These are phyloP conservation scores for Rhododendron kiyosumense DNA, from an alignment of 148 eudicot genomes.

Conservation along the genomic window DNA sequence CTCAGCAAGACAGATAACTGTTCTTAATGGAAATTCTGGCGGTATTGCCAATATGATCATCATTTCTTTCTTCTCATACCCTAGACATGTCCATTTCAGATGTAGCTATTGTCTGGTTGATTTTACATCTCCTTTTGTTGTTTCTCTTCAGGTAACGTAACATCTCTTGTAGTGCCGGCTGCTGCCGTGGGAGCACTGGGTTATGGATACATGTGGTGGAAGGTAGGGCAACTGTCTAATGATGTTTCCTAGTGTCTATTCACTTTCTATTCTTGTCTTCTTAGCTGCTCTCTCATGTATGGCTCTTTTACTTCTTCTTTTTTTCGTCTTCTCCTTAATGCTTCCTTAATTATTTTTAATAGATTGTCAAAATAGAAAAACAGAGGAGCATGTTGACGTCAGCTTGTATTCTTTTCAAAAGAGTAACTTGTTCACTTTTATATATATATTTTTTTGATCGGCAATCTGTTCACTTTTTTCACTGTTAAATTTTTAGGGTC, in stretches of 20 bases:
- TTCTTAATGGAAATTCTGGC: constrained; percentile 69
- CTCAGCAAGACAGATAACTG: constrained; percentile 62
- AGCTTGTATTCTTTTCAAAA: neutral
- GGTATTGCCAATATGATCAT: constrained; percentile 23
- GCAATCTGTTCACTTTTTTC: neutral
- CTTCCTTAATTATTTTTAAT: too few species aligned
- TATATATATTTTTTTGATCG: too few species aligned
- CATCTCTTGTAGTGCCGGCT: constrained; percentile 67
- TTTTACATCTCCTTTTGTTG: neutral
- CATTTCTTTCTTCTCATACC: neutral
- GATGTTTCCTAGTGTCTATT: neutral
- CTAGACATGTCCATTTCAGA: neutral
- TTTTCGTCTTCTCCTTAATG: neutral
- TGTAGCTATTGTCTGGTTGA: neutral
- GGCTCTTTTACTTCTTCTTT: neutral
- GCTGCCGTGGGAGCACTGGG: constrained; percentile 78
- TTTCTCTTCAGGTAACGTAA: constrained; percentile 33
- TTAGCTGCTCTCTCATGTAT: neutral
- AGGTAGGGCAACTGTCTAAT: constrained; percentile 38
- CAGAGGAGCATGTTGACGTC: neutral
- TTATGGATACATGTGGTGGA: constrained; percentile 99
- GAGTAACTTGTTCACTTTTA: too few species aligned
- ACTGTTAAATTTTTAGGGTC: constrained; percentile 16
- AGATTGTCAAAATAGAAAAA: neutral
- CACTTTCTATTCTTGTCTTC: neutral